Percentiles rank a stretch among this genome's conserved stretches.
Conservation (phyloP, 129 eudicot species). For the Tanacetum coccineum region DNA sequence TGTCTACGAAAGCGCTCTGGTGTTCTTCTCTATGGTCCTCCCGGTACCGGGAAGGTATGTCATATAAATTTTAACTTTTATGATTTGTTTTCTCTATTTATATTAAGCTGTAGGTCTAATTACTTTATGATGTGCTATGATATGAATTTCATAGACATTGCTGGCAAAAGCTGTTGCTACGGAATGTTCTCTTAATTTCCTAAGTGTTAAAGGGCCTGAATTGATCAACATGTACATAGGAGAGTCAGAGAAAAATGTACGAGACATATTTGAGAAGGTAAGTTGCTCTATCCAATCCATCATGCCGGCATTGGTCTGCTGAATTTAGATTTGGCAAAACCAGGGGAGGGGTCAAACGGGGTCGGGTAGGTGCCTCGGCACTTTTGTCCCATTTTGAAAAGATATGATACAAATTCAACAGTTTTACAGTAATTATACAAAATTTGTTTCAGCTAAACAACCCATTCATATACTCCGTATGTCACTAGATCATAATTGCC, state of each 20-base stretch:
- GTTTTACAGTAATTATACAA: not conserved
- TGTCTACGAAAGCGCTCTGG: slow-evolving; percentile 95
- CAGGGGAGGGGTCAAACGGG: no score
- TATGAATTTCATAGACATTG: slow-evolving; percentile 52
- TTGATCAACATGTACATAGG: slow-evolving; percentile 99
- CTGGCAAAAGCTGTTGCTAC: slow-evolving; percentile 99
- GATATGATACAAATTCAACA: not conserved
- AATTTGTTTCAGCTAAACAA: not conserved
- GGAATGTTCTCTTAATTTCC: slow-evolving; percentile 90
- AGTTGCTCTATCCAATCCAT: slow-evolving; percentile 13
- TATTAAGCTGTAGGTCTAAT: not conserved
- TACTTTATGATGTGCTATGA: not conserved
- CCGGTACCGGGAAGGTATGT: slow-evolving; percentile 93
- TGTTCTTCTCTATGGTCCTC: slow-evolving; percentile 98
- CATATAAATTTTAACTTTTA: not conserved
- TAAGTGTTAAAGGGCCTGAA: slow-evolving; percentile 98
- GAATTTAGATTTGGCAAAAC: not conserved
- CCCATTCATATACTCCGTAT: not conserved
- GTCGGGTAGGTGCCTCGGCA: no score
- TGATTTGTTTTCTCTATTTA: not conserved
- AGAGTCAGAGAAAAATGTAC: slow-evolving; percentile 92
- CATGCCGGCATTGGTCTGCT: not conserved
- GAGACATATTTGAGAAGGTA: slow-evolving; percentile 97
- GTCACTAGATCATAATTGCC: not conserved
- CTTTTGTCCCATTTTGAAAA: no score